A percentile compares a stretch with the other conserved stretches of the same genome.
Evolutionary conservation across 2,329 filamentous ascomycete species (phyloP).

Genomic region (Alternaria sp.): DNA sequence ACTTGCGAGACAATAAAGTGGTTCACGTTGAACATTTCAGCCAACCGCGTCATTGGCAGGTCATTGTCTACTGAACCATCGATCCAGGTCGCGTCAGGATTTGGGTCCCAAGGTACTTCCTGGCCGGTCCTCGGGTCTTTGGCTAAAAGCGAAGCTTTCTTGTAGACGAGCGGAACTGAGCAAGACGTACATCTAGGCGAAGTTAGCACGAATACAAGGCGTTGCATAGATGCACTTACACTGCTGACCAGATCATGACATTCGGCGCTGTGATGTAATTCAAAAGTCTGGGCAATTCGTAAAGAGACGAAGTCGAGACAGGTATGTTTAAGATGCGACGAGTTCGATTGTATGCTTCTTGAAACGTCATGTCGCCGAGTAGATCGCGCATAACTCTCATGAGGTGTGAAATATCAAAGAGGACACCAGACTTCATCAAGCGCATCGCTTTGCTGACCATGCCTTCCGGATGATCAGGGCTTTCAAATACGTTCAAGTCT

Average conservation of each 20-base stretch:
- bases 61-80: constrained; percentile 96
- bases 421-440: constrained; percentile 80
- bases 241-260: constrained; percentile 95
- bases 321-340: constrained; percentile 91
- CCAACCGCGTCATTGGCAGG: constrained; percentile 85
- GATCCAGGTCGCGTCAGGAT: constrained; percentile 80
- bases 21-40: constrained; percentile 98
- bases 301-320: constrained; percentile 85
- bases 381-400: constrained; percentile 80
- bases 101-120: constrained; percentile 83
- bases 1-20: constrained; percentile 98
- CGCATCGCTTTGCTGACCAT: constrained; percentile 74
- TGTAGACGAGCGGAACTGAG: constrained; percentile 88
- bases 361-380: constrained; percentile 90
- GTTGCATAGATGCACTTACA: constrained; percentile 58
- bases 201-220: constrained; percentile 19
- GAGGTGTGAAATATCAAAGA: constrained; percentile 85
- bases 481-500: constrained; percentile 82
- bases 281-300: constrained; percentile 84
- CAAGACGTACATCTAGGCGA: constrained; percentile 78
- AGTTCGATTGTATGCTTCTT: constrained; percentile 95
- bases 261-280: constrained; percentile 95
- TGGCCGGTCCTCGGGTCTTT: constrained; percentile 84
- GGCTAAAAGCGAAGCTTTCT: constrained; percentile 77
- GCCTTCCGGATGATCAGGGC: constrained; percentile 66